Percentiles rank a stretch among this genome's conserved stretches.
These are phyloP conservation scores for Aristolochia californica DNA, from an alignment of 164 flowering plant genomes.

Conservation along the genomic window DNA sequence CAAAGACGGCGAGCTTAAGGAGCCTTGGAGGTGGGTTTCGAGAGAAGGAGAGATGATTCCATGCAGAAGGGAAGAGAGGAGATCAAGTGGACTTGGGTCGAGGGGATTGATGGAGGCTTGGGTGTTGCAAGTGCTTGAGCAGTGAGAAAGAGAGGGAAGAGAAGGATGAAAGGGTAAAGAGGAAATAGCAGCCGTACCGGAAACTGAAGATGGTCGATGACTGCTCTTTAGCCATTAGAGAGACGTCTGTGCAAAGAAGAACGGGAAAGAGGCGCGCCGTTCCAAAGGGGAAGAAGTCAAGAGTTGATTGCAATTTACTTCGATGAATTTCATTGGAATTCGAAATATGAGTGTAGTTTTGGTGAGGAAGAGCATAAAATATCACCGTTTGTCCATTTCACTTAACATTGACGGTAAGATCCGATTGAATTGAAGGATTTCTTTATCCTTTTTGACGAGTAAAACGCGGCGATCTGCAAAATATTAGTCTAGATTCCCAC, in stretches of 20 bases:
- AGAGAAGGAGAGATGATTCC: constrained; percentile 59
- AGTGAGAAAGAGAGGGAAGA: constrained; percentile 18
- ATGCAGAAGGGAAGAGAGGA: constrained; percentile 36
- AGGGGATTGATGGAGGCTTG: constrained; percentile 7
- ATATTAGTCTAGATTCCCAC: too few species aligned
- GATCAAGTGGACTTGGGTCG: constrained; percentile 17
- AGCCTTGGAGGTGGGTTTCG: constrained; percentile 25
- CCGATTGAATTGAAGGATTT: too few species aligned
- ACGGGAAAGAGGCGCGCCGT: background rate
- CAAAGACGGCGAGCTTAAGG: constrained; percentile 63
- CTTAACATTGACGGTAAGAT: too few species aligned
- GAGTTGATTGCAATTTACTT: too few species aligned
- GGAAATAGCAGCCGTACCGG: constrained; percentile 8
- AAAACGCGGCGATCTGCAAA: too few species aligned
- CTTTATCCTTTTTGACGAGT: too few species aligned
- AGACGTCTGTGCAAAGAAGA: background rate
- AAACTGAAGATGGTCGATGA: constrained; percentile 7
- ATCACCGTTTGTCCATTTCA: too few species aligned
- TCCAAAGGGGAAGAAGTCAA: too few species aligned
- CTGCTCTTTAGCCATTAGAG: constrained; percentile 15
- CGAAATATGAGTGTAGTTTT: too few species aligned
- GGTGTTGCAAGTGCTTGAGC: constrained; percentile 23
- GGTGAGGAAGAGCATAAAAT: too few species aligned
- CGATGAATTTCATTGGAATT: too few species aligned
- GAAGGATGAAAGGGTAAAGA: constrained; percentile 11